These are phyloP conservation scores for Zancudomyces culisetae DNA, from an alignment of 371 early-diverging fungal genomes.

Conservation along the genomic window DNA sequence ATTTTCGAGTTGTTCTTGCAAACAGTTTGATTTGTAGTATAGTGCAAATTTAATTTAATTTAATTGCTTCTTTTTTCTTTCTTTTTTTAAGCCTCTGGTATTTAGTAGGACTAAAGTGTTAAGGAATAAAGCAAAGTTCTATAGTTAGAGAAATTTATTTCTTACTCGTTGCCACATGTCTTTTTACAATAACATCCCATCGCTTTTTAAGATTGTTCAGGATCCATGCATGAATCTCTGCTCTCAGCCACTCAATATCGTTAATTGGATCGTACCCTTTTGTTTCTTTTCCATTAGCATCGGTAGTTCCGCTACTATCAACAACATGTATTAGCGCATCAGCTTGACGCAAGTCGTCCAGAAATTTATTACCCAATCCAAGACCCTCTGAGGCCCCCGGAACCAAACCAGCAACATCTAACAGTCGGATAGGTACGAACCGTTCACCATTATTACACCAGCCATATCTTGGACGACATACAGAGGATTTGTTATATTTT, in stretches of 20 bases:
- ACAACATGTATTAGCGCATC: constrained; percentile 63
- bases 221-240: constrained; percentile 55
- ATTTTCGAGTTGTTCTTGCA: too few species aligned
- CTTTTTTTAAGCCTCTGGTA: too few species aligned
- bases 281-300: constrained; percentile 51
- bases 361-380: constrained; percentile 56
- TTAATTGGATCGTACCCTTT: constrained; percentile 59
- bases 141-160: too few species aligned
- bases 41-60: too few species aligned
- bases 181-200: constrained; percentile 42
- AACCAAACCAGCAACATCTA: constrained; percentile 66
- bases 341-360: constrained; percentile 58
- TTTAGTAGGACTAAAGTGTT: too few species aligned
- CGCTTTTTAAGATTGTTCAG: constrained; percentile 40
- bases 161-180: constrained; percentile 31
- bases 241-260: constrained; percentile 58
- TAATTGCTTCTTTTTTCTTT: too few species aligned
- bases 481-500: constrained; percentile 26
- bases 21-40: too few species aligned
- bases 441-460: constrained; percentile 43
- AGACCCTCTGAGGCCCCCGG: constrained; percentile 58
- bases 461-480: constrained; percentile 51
- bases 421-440: constrained; percentile 46
- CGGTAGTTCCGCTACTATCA: constrained; percentile 62
- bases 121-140: too few species aligned